Percentiles rank a stretch among this genome's conserved stretches.
phyloP scores from a whole-genome alignment of 2,329 filamentous ascomycete genomes.

The Calonectria montana region DNA sequence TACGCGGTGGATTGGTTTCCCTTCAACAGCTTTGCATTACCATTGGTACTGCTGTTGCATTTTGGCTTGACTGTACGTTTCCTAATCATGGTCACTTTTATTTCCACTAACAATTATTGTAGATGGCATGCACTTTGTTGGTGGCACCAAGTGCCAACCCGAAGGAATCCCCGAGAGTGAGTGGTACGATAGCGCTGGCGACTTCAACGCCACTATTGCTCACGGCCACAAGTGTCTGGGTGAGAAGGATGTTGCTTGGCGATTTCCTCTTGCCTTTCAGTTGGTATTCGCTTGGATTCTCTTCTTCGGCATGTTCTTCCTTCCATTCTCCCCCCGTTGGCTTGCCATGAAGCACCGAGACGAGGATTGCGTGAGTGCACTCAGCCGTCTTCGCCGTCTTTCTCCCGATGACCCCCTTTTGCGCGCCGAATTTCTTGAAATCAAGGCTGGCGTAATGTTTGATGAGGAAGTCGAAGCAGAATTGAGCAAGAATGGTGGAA shows the following conservation, averaged over 20 bases:
- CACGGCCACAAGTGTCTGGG: not conserved
- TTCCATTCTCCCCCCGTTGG: conserved; percentile 8
- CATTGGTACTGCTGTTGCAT: conserved; percentile 3
- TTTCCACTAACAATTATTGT: not conserved
- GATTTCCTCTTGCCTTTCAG: conserved; percentile 2
- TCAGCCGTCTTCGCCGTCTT: not conserved
- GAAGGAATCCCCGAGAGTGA: not conserved
- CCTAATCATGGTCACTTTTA: not conserved
- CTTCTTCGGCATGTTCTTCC: not conserved
- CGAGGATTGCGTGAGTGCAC: not conserved
- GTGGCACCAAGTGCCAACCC: not conserved
- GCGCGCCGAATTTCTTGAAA: not conserved
- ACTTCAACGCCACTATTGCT: conserved; percentile 1
- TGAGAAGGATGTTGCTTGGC: not conserved
- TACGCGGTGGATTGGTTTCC: not conserved
- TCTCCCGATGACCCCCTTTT: not conserved
- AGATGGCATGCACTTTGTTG: conserved; percentile 2
- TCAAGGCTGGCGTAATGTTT: conserved; percentile 5
- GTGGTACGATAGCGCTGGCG: not conserved
- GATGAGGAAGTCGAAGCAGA: not conserved
- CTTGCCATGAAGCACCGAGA: conserved; percentile 1
- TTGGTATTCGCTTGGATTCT: not conserved
- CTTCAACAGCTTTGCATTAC: conserved; percentile 6
- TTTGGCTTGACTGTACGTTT: conserved; percentile 11
- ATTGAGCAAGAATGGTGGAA: not conserved